phyloP scores from a whole-genome alignment of 805 yeast genomes.

The Candida sakaeoensis region DNA sequence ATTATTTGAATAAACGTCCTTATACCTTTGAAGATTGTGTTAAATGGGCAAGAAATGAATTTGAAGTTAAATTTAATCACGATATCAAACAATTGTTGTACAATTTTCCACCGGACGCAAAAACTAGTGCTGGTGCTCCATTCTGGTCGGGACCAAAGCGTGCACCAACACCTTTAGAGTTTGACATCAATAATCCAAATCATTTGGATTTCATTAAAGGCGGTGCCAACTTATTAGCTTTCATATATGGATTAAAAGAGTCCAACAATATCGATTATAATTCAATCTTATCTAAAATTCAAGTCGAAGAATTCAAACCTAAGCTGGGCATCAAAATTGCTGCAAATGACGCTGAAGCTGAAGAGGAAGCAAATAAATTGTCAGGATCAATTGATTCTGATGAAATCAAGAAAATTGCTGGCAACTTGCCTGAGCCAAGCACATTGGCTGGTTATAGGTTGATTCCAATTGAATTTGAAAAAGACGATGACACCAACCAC shows the following conservation, averaged over 20 bases:
- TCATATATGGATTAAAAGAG: conserved; percentile 83
- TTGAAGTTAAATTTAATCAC: conserved; percentile 78
- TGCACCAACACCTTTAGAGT: conserved; percentile 82
- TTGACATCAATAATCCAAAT: conserved; percentile 70
- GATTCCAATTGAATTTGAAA: conserved; percentile 90
- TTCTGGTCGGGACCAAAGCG: conserved; percentile 99
- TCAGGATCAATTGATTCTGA: conserved; percentile 51
- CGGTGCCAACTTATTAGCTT: conserved; percentile 90
- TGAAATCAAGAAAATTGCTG: conserved; percentile 65
- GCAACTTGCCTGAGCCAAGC: conserved; percentile 83
- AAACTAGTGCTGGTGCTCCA: conserved; percentile 83
- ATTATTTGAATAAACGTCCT: conserved; percentile 77
- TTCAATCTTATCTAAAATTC: conserved; percentile 47
- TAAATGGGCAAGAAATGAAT: conserved; percentile 89
- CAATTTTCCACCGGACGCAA: conserved; percentile 94
- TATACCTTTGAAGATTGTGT: conserved; percentile 89
- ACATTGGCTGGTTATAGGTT: conserved; percentile 85
- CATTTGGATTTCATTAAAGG: conserved; percentile 82
- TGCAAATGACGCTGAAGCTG: conserved; percentile 83
- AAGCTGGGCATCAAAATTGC: conserved; percentile 75
- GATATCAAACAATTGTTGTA: conserved; percentile 87
- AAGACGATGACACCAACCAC: conserved; percentile 95
- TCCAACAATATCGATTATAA: conserved; percentile 54
- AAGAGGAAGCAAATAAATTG: conserved; percentile 57
- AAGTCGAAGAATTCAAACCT: conserved; percentile 61